These are phyloP conservation scores for Penicillium malachiteum DNA, from an alignment of 495 filamentous ascomycete genomes.

Conservation along the genomic window DNA sequence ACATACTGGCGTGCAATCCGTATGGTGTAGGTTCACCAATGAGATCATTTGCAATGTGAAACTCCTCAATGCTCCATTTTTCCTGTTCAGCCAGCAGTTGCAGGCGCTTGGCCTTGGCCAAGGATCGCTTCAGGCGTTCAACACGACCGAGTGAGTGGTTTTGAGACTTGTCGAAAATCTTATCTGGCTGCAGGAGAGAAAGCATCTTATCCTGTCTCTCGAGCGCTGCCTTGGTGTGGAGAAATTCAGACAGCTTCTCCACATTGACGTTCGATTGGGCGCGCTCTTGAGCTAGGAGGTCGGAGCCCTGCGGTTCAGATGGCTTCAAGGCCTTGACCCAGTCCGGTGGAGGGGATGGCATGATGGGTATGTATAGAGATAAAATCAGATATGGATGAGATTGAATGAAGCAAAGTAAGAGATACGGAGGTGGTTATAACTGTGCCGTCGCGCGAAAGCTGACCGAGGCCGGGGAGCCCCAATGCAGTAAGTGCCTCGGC, in stretches of 20 bases:
- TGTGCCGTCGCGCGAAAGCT: conserved; percentile 3
- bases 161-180: conserved; percentile 67
- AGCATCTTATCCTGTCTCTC: conserved; percentile 54
- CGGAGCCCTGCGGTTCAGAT: conserved; percentile 57
- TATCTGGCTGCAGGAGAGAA: conserved; percentile 54
- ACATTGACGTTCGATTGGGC: conserved; percentile 58
- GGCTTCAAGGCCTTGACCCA: conserved; percentile 68
- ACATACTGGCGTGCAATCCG: conserved; percentile 66
- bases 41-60: conserved; percentile 55
- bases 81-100: conserved; percentile 60
- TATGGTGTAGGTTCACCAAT: conserved; percentile 68
- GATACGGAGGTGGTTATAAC: conserved; percentile 17
- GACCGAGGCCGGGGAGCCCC: conserved; percentile 20
- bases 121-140: conserved; percentile 60
- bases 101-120: conserved; percentile 64
- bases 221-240: conserved; percentile 58
- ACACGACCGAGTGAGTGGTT: conserved; percentile 65
- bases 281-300: conserved; percentile 59
- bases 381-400: not conserved
- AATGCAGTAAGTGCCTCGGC: conserved; percentile 29
- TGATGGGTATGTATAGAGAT: conserved; percentile 7
- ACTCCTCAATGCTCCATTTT: conserved; percentile 64
- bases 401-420: conserved; percentile 9
- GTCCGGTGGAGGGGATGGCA: conserved; percentile 49
- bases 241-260: conserved; percentile 57